phyloP scores from a whole-genome alignment of 2,329 filamentous ascomycete genomes.

The Clonostachys chloroleuca region DNA sequence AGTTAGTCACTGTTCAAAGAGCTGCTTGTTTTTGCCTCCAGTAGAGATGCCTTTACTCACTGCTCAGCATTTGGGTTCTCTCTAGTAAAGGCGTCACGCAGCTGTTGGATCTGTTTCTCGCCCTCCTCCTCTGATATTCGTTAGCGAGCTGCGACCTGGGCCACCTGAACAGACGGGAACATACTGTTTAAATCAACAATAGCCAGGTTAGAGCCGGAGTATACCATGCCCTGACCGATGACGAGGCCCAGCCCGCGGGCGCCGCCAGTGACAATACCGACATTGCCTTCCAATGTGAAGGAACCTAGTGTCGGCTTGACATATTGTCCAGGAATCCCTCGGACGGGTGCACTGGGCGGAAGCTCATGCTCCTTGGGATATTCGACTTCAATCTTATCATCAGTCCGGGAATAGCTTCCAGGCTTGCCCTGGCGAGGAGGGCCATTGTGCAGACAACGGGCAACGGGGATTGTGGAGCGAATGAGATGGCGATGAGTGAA shows the following conservation, averaged over 20 bases:
- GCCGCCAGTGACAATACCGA: slow-evolving; percentile 84
- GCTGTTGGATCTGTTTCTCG: slow-evolving; percentile 65
- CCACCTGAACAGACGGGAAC: slow-evolving; percentile 18
- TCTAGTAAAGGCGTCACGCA: slow-evolving; percentile 71
- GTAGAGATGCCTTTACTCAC: slow-evolving; percentile 30
- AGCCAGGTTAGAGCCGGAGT: slow-evolving; percentile 82
- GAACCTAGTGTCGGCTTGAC: slow-evolving; percentile 80
- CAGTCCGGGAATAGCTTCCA: slow-evolving; percentile 74
- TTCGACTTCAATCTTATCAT: slow-evolving; percentile 71
- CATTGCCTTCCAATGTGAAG: slow-evolving; percentile 82
- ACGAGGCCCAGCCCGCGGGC: slow-evolving; percentile 85
- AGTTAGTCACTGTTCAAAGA: neutral
- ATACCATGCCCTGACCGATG: slow-evolving; percentile 88
- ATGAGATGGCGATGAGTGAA: slow-evolving; percentile 2
- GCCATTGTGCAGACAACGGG: slow-evolving; percentile 20
- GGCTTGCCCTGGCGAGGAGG: slow-evolving; percentile 32
- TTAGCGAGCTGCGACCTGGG: too few species aligned
- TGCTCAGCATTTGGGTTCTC: slow-evolving; percentile 73
- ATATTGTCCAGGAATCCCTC: slow-evolving; percentile 74
- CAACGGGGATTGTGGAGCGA: slow-evolving; percentile 1
- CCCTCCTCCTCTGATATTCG: slow-evolving; percentile 71
- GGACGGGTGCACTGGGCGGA: slow-evolving; percentile 65
- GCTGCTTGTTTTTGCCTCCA: neutral
- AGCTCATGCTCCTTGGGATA: slow-evolving; percentile 73
- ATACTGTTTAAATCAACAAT: slow-evolving; percentile 91